phyloP scores from a whole-genome alignment of 140 eudicot species.

The Cichorium intybus region DNA sequence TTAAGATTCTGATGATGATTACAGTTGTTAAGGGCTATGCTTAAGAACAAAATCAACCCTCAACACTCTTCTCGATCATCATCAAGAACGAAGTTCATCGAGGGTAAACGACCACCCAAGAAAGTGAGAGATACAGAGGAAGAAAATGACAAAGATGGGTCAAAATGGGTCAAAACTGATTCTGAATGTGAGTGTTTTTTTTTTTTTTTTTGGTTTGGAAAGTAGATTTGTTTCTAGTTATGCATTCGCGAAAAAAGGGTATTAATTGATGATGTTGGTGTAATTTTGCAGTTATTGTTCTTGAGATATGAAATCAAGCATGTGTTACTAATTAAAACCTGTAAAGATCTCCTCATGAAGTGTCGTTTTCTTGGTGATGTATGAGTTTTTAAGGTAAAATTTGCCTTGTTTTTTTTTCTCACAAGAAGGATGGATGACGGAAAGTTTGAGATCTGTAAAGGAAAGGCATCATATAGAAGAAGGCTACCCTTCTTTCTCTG shows the following conservation, averaged over 20 bases:
- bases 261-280: not conserved
- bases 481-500: conserved; percentile 10
- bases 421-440: conserved; percentile 37
- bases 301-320: conserved; percentile 58
- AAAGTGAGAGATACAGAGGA: conserved; percentile 35
- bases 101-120: conserved; percentile 37
- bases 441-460: conserved; percentile 35
- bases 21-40: conserved; percentile 82
- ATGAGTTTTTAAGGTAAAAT: conserved; percentile 38
- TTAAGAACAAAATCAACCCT: conserved; percentile 62
- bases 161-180: conserved; percentile 90
- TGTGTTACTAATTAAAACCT: conserved; percentile 3
- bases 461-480: conserved; percentile 25
- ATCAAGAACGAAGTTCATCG: conserved; percentile 48
- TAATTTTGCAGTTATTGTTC: conserved; percentile 74
- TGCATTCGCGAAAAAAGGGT: not conserved
- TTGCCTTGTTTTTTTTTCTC: conserved; percentile 38
- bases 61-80: conserved; percentile 49
- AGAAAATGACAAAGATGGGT: conserved; percentile 37
- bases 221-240: not conserved
- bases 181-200: conserved; percentile 68
- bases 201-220: not conserved
- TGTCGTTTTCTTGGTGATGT: conserved; percentile 32
- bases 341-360: conserved; percentile 23
- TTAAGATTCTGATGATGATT: not conserved